Percentiles rank a stretch among this genome's conserved stretches.
These are phyloP conservation scores for Leishmania major DNA, from an alignment of 208 protist genomes.

Conservation along the genomic window DNA sequence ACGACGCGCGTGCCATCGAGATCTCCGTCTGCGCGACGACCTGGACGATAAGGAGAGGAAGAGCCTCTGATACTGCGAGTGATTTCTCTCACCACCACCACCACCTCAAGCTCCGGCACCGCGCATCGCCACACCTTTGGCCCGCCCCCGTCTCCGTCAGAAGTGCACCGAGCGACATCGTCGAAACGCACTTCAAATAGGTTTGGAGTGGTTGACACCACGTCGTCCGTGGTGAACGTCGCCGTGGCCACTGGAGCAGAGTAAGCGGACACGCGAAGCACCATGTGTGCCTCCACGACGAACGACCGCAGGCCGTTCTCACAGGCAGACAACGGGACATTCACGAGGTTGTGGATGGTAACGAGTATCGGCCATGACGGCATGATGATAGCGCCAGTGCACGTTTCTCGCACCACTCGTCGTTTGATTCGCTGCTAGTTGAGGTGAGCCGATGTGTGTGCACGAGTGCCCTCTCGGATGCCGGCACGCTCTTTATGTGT, in stretches of 20 bases:
- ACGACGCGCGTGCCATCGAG: constrained; percentile 34
- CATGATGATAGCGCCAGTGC: constrained; percentile 25
- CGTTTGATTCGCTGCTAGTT: neutral
- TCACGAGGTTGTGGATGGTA: constrained; percentile 80
- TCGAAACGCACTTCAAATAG: constrained; percentile 72
- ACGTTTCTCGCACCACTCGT: neutral
- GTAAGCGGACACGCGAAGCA: constrained; percentile 32
- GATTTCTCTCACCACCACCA: constrained; percentile 62
- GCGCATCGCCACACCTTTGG: constrained; percentile 55
- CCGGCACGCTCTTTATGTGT: neutral
- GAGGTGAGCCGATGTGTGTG: neutral
- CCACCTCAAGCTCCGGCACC: constrained; percentile 37
- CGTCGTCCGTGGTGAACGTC: constrained; percentile 45
- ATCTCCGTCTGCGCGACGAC: constrained; percentile 1
- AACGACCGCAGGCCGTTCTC: constrained; percentile 48
- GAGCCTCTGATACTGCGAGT: neutral
- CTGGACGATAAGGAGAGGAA: constrained; percentile 12
- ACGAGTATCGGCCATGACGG: constrained; percentile 50
- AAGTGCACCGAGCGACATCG: constrained; percentile 22
- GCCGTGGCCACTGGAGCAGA: constrained; percentile 39
- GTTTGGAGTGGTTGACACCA: constrained; percentile 39
- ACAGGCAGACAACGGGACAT: constrained; percentile 57
- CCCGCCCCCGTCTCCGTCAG: constrained; percentile 14
- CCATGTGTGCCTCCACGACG: constrained; percentile 53
- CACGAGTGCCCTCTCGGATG: neutral